Base-by-base conservation (phyloP, 768 basidiomycete species). In the Tylopilus felleus region DNA sequence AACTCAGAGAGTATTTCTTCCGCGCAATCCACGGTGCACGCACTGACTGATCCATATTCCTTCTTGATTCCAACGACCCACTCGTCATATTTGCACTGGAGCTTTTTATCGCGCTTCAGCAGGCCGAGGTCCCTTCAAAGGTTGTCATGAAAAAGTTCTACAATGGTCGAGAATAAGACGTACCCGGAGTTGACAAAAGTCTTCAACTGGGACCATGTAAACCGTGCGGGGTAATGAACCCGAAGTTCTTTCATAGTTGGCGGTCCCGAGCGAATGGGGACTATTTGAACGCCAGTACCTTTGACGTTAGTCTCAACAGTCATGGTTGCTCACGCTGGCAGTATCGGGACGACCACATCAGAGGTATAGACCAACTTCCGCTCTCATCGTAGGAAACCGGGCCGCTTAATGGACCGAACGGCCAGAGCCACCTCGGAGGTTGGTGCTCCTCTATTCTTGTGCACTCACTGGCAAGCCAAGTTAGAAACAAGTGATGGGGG, bases 171-270 rank as follows among this genome's bases (percentile, higher is more conserved):
- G 19, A 19, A 33, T 22, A 8, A 21, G 47, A 64, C 75, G 40
- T 66, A 88, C 88, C 89, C 89, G 52, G 89, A 88, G 64, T 85
- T 88, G 46, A 92, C 76, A 58, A 92, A 90, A 5, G 82, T 78
- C 72, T 84, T 90, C 25, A 92, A 71, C 65, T 92, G 83, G 9
- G 68, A 58, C 86, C 88, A 92, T 0, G 88, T 87, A 59, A 90
- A 90, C 57, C 80, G 83, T 5, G 85, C 76, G 14, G 89, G 89
- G 63, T 92, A 92, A 64, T 88, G 71, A 1, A 71, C 76, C 8
- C 81, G 66, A 7, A 92, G 70, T 60, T 92, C 90, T 48, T 84
- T 83, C 35, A 68, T 71, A 1, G 87, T 88, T 13, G 90, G 90
- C 21, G 77, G 83, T 0, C 89, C 88, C n/a, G 73, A 74, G 12